phyloP scores from a whole-genome alignment of 2,329 filamentous ascomycete genomes.

The Sporothrix curviconia region DNA sequence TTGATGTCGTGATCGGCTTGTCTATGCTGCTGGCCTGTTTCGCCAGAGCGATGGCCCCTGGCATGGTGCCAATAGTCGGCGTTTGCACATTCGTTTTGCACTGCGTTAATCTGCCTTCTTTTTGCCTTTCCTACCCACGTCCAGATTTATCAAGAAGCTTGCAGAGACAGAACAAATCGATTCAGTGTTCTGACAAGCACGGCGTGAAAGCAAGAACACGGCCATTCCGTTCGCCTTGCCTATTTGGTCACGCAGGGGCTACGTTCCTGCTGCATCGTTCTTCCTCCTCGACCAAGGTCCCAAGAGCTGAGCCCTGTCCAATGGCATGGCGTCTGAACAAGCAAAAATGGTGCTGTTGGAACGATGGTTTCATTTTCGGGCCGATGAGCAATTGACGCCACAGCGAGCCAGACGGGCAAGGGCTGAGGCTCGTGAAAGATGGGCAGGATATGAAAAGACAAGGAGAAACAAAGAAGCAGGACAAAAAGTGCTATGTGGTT shows the following conservation, averaged over 20 bases:
- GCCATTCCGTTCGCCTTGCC: not conserved
- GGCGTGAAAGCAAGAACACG: not conserved
- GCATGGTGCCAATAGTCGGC: not conserved
- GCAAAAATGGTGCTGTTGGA: not conserved
- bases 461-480: not conserved
- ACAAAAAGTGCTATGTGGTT: not conserved
- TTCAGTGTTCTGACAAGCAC: not conserved
- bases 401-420: not conserved
- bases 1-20: constrained; percentile 2
- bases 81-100: not conserved
- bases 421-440: not conserved
- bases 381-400: constrained; percentile 7
- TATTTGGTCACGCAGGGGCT: not conserved
- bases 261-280: not conserved
- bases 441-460: not conserved
- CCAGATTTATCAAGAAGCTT: not conserved
- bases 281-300: not conserved
- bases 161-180: not conserved
- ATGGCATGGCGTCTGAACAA: not conserved
- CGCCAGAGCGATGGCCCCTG: not conserved
- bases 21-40: not conserved
- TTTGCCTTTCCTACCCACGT: not conserved
- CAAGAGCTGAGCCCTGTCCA: not conserved
- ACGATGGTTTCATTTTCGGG: not conserved
- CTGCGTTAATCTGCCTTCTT: not conserved